phyloP scores from a whole-genome alignment of 73 alveolate species.

The Blepharisma japonicum region DNA sequence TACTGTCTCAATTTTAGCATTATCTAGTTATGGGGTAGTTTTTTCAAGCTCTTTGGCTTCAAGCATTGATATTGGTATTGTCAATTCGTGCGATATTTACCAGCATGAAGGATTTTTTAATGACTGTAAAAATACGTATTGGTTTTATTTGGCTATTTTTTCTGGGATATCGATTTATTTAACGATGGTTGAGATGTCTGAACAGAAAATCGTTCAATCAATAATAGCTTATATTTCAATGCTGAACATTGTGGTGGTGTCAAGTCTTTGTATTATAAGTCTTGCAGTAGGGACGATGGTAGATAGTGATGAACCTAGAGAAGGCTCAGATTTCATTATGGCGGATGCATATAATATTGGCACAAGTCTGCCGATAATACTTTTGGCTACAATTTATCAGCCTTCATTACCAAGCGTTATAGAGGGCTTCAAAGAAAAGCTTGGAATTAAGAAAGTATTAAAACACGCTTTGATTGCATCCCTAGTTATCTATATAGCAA shows the following conservation, averaged over 20 bases:
- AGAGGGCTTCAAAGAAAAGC: constrained; percentile 3
- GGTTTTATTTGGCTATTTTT: constrained; percentile 1
- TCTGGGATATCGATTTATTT: neutral
- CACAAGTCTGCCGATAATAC: neutral
- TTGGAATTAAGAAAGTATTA: neutral
- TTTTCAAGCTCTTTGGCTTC: constrained; percentile 5
- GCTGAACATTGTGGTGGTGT: neutral
- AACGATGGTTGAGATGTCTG: neutral
- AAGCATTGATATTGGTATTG: neutral
- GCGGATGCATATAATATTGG: neutral
- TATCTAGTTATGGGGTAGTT: neutral
- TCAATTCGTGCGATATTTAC: neutral
- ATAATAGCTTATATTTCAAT: neutral
- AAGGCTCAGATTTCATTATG: neutral
- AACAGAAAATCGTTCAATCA: neutral
- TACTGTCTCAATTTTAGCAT: neutral
- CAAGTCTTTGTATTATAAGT: neutral
- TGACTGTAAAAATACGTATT: constrained; percentile 6
- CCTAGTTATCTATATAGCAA: neutral
- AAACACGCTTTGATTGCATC: neutral
- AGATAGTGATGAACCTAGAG: neutral
- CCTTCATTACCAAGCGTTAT: neutral
- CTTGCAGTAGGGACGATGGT: neutral
- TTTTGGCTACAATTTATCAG: constrained; percentile 12
- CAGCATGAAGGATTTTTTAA: constrained; percentile 4